Percentiles rank a stretch among this genome's conserved stretches.
Conservation (phyloP, 257 asterid species). For the Oldenlandia corymbosa region DNA sequence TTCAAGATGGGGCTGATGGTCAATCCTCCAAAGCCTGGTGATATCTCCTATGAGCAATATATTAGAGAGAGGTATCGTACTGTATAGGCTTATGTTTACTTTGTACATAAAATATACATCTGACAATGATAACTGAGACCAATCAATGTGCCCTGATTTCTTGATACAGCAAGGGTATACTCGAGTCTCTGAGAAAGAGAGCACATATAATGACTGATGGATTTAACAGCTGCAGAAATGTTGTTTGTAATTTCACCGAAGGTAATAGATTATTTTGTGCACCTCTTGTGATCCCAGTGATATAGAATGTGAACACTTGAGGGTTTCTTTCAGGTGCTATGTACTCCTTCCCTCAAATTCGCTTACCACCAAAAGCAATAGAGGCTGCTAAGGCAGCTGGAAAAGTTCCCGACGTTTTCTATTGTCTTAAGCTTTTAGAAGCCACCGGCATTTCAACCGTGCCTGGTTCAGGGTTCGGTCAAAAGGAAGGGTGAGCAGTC, state of each 20-base stretch:
- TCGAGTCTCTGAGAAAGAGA: slow-evolving; percentile 86
- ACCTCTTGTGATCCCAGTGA: neutral
- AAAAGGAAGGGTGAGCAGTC: slow-evolving; percentile 89
- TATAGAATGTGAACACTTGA: neutral
- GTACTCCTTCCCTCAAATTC: slow-evolving; percentile 99
- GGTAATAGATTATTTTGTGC: slow-evolving; percentile 33
- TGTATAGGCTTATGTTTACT: neutral
- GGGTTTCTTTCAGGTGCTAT: slow-evolving; percentile 70
- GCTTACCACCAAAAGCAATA: slow-evolving; percentile 85
- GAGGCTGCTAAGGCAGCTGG: slow-evolving; percentile 85
- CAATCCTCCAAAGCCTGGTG: slow-evolving; percentile 88
- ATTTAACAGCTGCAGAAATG: slow-evolving; percentile 97
- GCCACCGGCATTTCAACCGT: slow-evolving; percentile 98
- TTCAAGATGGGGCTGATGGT: slow-evolving; percentile 94
- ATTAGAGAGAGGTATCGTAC: slow-evolving; percentile 65
- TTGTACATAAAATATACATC: neutral
- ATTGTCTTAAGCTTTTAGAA: slow-evolving; percentile 92
- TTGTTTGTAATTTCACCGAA: slow-evolving; percentile 95
- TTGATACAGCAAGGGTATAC: slow-evolving; percentile 73
- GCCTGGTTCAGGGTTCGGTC: slow-evolving; percentile 99
- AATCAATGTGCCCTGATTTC: slow-evolving; percentile 7
- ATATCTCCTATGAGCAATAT: slow-evolving; percentile 79
- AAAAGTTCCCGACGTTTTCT: slow-evolving; percentile 85
- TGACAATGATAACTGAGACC: neutral
- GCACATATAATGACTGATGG: slow-evolving; percentile 96